Conservation (phyloP, 768 basidiomycete genomes). For the Boletus reticulatus region DNA sequence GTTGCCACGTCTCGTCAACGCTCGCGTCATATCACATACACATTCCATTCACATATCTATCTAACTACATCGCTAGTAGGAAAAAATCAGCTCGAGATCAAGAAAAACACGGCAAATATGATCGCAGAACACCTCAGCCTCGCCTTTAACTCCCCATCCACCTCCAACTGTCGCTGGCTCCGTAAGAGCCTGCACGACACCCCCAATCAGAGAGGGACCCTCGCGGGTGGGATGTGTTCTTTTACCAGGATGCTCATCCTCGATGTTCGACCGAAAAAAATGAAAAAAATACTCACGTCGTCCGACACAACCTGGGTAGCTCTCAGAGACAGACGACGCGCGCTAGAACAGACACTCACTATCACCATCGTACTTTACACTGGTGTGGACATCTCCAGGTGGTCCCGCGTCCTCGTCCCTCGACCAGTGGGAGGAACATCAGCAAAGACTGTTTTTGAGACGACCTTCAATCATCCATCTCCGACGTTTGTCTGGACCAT, state of each 20-base stretch:
- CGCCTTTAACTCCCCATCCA: slow-evolving; percentile 82
- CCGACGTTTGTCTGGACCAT: slow-evolving; percentile 90
- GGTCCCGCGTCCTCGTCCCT: slow-evolving; percentile 90
- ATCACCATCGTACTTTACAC: neutral
- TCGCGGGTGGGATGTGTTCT: slow-evolving; percentile 62
- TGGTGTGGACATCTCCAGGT: slow-evolving; percentile 79
- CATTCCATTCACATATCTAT: too few species aligned
- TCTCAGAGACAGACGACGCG: slow-evolving; percentile 1
- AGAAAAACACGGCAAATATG: neutral
- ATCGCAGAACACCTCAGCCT: slow-evolving; percentile 62
- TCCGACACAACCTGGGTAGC: neutral
- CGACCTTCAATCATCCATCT: slow-evolving; percentile 44
- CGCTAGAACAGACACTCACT: slow-evolving; percentile 10
- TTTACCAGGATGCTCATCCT: slow-evolving; percentile 91
- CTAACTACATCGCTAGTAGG: neutral
- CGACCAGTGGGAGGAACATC: slow-evolving; percentile 86
- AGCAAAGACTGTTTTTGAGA: slow-evolving; percentile 94
- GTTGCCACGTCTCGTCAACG: slow-evolving; percentile 9
- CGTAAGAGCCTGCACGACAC: slow-evolving; percentile 30
- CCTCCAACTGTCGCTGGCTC: slow-evolving; percentile 52
- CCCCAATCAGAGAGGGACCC: slow-evolving; percentile 33
- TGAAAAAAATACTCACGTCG: slow-evolving; percentile 26
- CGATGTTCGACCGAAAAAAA: slow-evolving; percentile 37
- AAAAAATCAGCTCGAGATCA: slow-evolving; percentile 1
- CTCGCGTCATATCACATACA: too few species aligned